Conservation (phyloP, 1,284 basidiomycete genomes). For the Pterulicium gracile region DNA sequence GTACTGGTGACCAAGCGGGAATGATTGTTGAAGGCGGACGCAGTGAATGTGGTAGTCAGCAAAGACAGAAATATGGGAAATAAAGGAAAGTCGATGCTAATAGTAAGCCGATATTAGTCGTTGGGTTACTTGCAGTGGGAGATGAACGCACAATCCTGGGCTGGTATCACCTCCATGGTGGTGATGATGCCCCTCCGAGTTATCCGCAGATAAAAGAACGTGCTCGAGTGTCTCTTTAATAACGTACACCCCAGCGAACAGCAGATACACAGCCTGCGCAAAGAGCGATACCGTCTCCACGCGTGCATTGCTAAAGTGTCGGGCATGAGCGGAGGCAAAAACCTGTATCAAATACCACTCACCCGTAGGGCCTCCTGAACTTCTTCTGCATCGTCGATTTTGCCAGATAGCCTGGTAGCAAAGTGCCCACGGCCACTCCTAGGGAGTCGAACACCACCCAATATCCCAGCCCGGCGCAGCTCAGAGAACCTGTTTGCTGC, state of each 20-base stretch:
- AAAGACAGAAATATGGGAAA: slow-evolving; percentile 16
- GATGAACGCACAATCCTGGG: background rate
- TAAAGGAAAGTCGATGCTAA: slow-evolving; percentile 62
- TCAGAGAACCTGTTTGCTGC: slow-evolving; percentile 80
- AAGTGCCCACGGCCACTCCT: slow-evolving; percentile 53
- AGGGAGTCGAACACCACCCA: slow-evolving; percentile 93
- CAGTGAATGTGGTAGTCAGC: slow-evolving; percentile 19
- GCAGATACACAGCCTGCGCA: slow-evolving; percentile 80
- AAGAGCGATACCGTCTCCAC: slow-evolving; percentile 76
- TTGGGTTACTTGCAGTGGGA: background rate
- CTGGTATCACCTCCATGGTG: slow-evolving; percentile 35
- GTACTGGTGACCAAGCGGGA: slow-evolving; percentile 55
- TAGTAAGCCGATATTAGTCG: background rate
- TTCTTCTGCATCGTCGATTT: slow-evolving; percentile 13
- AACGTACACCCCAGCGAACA: slow-evolving; percentile 87
- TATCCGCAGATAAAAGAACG: slow-evolving; percentile 42
- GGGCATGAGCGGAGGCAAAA: slow-evolving; percentile 3
- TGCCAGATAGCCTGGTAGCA: slow-evolving; percentile 33
- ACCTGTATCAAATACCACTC: slow-evolving; percentile 17
- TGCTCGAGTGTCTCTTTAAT: slow-evolving; percentile 91
- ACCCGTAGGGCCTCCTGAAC: slow-evolving; percentile 56
- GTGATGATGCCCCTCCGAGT: slow-evolving; percentile 49
- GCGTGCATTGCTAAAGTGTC: slow-evolving; percentile 47
- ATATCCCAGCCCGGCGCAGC: slow-evolving; percentile 87
- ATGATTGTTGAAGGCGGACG: slow-evolving; percentile 56